Conservation (phyloP, 2,329 filamentous ascomycete genomes). For the Neofusicoccum umdonicola region DNA sequence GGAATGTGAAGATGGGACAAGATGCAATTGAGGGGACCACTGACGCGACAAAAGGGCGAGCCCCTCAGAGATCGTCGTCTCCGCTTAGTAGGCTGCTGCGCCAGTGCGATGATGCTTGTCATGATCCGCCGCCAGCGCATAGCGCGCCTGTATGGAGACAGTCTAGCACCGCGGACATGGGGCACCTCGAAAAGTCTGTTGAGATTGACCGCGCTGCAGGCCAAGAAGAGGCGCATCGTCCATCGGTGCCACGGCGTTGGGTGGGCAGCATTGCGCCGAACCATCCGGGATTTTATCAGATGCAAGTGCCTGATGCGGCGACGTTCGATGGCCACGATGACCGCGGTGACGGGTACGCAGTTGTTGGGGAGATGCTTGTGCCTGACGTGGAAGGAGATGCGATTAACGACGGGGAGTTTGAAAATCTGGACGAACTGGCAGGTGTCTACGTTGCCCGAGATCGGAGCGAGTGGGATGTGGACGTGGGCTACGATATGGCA, state of each 20-base stretch:
- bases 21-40: constrained; percentile 6
- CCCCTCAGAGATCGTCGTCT: constrained; percentile 22
- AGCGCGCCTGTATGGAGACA: background rate
- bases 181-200: background rate
- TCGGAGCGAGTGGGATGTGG: background rate
- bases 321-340: background rate
- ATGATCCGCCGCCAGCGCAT: background rate
- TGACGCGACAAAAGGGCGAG: background rate
- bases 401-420: background rate
- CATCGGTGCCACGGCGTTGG: background rate
- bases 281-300: background rate
- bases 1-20: background rate
- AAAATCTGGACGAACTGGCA: background rate
- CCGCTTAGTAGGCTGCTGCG: constrained; percentile 27
- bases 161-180: background rate
- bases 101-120: constrained; percentile 24
- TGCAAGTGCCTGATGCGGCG: background rate
- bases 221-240: background rate
- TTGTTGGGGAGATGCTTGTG: background rate
- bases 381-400: background rate
- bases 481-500: background rate
- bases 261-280: background rate
- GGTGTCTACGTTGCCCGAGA: background rate
- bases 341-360: background rate
- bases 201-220: background rate